A percentile compares a stretch with the other conserved stretches of the same genome.
Evolutionary conservation across 805 yeast genomes (phyloP).

Genomic region (Metschnikowia borealis): DNA sequence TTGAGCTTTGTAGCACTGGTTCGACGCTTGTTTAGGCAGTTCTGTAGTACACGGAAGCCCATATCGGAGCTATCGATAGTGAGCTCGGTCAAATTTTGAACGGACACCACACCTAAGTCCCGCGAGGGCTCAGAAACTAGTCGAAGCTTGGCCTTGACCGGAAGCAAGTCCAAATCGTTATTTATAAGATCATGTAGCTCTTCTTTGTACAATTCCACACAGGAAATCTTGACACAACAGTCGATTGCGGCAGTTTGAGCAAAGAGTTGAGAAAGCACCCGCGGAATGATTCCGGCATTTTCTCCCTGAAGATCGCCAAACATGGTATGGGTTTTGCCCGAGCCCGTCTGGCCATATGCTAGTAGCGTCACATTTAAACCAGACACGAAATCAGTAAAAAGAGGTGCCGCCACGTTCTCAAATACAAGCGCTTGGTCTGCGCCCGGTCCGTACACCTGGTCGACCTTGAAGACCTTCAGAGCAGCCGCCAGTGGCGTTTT

Average conservation of each 20-base stretch:
- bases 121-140: slow-evolving; percentile 10
- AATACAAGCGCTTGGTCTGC: slow-evolving; percentile 69
- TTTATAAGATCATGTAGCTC: slow-evolving; percentile 70
- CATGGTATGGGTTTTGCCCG: slow-evolving; percentile 82
- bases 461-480: slow-evolving; percentile 51
- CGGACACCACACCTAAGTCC: slow-evolving; percentile 34
- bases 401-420: slow-evolving; percentile 66
- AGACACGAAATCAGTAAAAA: slow-evolving; percentile 58
- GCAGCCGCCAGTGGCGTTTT: slow-evolving; percentile 17
- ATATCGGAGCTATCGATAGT: slow-evolving; percentile 50
- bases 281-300: slow-evolving; percentile 56
- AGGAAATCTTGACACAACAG: slow-evolving; percentile 70
- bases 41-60: slow-evolving; percentile 52
- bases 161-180: slow-evolving; percentile 31
- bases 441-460: slow-evolving; percentile 78
- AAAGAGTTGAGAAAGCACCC: slow-evolving; percentile 50
- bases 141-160: slow-evolving; percentile 24
- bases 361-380: slow-evolving; percentile 71
- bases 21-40: slow-evolving; percentile 57
- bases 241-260: slow-evolving; percentile 35
- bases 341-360: slow-evolving; percentile 83
- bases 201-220: slow-evolving; percentile 83
- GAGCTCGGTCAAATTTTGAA: slow-evolving; percentile 64
- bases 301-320: slow-evolving; percentile 41
- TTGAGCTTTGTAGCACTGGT: slow-evolving; percentile 74